Percentiles rank a stretch among this genome's conserved stretches.
phyloP scores from a whole-genome alignment of 257 asterid species.

The Anisodus tanguticus region DNA sequence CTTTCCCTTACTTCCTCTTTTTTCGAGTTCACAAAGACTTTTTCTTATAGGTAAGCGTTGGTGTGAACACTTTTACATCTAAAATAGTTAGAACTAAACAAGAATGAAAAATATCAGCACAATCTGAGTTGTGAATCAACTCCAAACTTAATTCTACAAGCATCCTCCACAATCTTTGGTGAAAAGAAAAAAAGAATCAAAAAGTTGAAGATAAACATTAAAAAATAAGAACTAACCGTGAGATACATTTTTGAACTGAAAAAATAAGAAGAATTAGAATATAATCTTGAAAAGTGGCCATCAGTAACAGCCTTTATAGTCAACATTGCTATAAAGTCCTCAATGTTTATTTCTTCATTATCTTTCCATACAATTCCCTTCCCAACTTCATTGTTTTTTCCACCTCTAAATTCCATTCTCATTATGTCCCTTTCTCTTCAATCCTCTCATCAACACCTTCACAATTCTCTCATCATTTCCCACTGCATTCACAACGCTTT shows the following conservation, averaged over 20 bases:
- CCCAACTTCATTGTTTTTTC: slow-evolving; percentile 63
- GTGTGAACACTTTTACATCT: neutral
- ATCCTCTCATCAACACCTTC: slow-evolving; percentile 52
- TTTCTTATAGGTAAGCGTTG: neutral
- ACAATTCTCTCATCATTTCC: slow-evolving; percentile 74
- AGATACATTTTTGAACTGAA: too few relatives aligned
- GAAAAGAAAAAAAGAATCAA: too few relatives aligned
- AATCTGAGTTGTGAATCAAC: neutral
- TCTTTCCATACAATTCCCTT: slow-evolving; percentile 26
- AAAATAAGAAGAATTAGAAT: too few relatives aligned
- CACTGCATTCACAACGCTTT: slow-evolving; percentile 60
- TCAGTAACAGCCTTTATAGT: too few relatives aligned
- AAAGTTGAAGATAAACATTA: too few relatives aligned
- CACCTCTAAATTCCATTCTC: slow-evolving; percentile 46
- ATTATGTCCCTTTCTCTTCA: slow-evolving; percentile 43
- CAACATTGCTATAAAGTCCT: too few relatives aligned
- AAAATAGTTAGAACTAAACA: neutral
- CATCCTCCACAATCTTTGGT: neutral
- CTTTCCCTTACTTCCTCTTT: neutral
- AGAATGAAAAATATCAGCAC: neutral
- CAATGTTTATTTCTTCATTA: too few relatives aligned
- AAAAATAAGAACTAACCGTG: too few relatives aligned
- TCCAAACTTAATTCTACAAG: neutral
- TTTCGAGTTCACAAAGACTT: neutral
- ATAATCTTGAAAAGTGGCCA: too few relatives aligned